These are phyloP conservation scores for Naganishia randhawae DNA, from an alignment of 768 basidiomycete genomes.

Conservation along the genomic window DNA sequence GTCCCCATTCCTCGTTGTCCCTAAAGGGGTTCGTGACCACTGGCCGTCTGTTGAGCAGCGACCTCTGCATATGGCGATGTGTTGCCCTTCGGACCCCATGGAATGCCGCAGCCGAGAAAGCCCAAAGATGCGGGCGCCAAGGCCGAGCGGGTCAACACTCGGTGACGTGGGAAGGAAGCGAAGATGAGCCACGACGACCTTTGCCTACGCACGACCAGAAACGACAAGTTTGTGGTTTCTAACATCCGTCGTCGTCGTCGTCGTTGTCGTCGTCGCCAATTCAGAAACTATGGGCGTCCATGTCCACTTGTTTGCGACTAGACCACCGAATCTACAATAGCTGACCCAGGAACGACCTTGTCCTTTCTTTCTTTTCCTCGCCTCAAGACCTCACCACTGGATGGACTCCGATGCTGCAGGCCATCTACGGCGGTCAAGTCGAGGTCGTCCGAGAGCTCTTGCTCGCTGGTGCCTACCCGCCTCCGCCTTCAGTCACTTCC, in stretches of 20 bases:
- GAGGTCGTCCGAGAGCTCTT: conserved; percentile 47
- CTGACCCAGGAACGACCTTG: background rate
- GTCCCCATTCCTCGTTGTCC: conserved; percentile 23
- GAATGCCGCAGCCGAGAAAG: no score
- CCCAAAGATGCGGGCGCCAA: background rate
- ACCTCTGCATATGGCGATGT: no score
- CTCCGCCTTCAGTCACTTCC: conserved; percentile 45
- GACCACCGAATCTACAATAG: background rate
- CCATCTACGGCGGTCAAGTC: conserved; percentile 44
- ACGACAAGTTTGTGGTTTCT: background rate
- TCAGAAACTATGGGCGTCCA: no score
- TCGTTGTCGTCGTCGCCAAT: no score
- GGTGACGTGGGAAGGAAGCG: background rate
- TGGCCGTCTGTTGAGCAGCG: conserved; percentile 13
- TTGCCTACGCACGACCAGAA: background rate
- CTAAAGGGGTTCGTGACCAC: background rate
- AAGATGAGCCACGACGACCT: background rate
- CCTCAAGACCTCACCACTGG: conserved; percentile 43
- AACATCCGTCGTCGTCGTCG: background rate
- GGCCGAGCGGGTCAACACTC: background rate
- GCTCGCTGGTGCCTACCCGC: conserved; percentile 46
- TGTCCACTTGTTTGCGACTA: background rate
- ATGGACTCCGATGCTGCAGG: conserved; percentile 48
- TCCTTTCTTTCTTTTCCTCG: background rate
- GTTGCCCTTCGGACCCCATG: no score